Base-by-base conservation (phyloP, 2,329 filamentous ascomycete species). In the Ophiostoma pallidulum region DNA sequence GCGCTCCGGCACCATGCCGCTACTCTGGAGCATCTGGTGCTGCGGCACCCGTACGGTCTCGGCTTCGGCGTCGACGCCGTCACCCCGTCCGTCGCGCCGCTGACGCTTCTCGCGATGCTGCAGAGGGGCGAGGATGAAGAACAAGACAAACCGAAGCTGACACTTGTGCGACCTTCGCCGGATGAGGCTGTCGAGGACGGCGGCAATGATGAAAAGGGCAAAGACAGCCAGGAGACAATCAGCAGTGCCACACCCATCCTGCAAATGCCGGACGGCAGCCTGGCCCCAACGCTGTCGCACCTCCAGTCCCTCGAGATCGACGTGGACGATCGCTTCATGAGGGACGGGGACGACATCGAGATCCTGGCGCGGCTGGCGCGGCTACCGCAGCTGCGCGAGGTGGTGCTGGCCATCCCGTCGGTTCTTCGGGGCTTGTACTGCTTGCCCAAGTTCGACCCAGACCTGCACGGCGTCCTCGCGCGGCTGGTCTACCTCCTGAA, bases 261-360 rank as follows among this genome's bases (percentile, higher is more conserved):
- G 24, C 24, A 5, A 5, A 5, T 5, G 10, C 6, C 24, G 5
- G 20, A 24, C 24, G 13, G 20, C 19, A 12, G 20, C 13, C 13
- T 39, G 6, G 20, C 20, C 13, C 31, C 46, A 6, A 6, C 53
- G 65, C 72, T 53, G 57, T 65, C 9, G 68, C 70, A 3, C 4
- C 59, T 74, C 4, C 62, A 63, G 24, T 63, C 61, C 0, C 64
- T 74, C 5, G 71, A 74, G 56, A 52, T 75, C 9, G 72, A 74
- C 56, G 64, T 73, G 62, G 71, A 74, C 31, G 35, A 40, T 8
- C 49, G 49, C 28, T 50, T 53, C 56, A n/a, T 55, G 55, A 3
- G 47, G 59, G 9, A 64, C 63, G 50, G 8, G 14, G 62, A 51
- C 19, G 44, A 50, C 26, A 18, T 58, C 63, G 6, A 56, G 8